These are phyloP conservation scores for Penstemon barbatus DNA, from an alignment of 257 asterid genomes.

Conservation along the genomic window DNA sequence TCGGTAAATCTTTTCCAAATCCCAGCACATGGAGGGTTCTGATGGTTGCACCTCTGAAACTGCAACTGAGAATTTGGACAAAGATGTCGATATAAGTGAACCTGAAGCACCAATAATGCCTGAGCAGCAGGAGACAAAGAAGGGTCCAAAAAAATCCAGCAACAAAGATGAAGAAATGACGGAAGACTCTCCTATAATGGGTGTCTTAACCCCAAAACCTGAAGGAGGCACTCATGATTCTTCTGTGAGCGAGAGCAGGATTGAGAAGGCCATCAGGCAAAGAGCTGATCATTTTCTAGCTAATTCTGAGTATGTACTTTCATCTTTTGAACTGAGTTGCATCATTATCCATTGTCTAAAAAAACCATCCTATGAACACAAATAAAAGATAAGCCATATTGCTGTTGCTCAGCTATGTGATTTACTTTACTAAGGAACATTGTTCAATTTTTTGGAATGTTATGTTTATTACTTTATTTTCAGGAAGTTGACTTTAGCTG, in stretches of 20 bases:
- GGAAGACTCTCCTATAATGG: slow-evolving; percentile 95
- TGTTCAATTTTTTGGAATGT: slow-evolving; percentile 13
- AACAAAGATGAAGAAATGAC: slow-evolving; percentile 47
- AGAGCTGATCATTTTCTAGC: slow-evolving; percentile 73
- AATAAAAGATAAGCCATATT: neutral
- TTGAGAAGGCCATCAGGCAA: slow-evolving; percentile 68
- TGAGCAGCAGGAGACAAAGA: slow-evolving; percentile 43
- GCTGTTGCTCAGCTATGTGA: slow-evolving; percentile 15
- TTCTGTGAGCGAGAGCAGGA: slow-evolving; percentile 50
- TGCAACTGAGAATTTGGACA: slow-evolving; percentile 34
- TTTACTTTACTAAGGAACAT: slow-evolving; percentile 2
- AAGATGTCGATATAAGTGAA: slow-evolving; percentile 28
- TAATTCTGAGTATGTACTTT: slow-evolving; percentile 65
- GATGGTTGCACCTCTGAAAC: slow-evolving; percentile 42
- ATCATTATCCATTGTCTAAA: neutral
- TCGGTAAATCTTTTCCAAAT: slow-evolving; percentile 33
- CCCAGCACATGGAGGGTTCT: slow-evolving; percentile 56
- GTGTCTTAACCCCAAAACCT: slow-evolving; percentile 56
- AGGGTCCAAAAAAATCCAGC: slow-evolving; percentile 36
- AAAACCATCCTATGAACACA: slow-evolving; percentile 18
- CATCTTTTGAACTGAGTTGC: slow-evolving; percentile 19
- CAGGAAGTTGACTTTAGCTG: slow-evolving; percentile 71
- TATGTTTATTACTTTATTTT: slow-evolving; percentile 23
- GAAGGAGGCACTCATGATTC: slow-evolving; percentile 46
- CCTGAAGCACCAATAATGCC: slow-evolving; percentile 38